Evolutionary conservation across 2,329 filamentous ascomycete species (phyloP).

Genomic region (Colletotrichum horii): DNA sequence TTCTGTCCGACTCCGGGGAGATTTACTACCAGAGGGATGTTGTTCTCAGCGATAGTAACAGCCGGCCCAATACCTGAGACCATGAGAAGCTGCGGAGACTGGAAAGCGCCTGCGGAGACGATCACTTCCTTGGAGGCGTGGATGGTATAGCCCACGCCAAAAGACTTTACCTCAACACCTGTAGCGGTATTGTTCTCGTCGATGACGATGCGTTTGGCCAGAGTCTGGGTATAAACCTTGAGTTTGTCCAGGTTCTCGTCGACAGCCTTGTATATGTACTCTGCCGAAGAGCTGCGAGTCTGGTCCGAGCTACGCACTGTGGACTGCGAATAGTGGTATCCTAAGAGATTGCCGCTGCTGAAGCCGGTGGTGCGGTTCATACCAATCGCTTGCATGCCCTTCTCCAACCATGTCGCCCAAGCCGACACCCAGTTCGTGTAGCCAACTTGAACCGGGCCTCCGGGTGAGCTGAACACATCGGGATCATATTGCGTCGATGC

Average conservation of each 20-base stretch:
- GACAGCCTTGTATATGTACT: constrained; percentile 19
- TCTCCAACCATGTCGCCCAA: constrained; percentile 25
- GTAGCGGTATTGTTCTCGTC: constrained; percentile 41
- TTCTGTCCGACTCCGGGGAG: constrained; percentile 78
- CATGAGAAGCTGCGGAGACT: constrained; percentile 74
- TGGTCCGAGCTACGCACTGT: neutral
- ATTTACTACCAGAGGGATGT: constrained; percentile 51
- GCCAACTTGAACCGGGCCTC: constrained; percentile 30
- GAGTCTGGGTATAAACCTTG: constrained; percentile 43
- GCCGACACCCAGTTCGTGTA: constrained; percentile 28
- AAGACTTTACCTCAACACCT: constrained; percentile 38
- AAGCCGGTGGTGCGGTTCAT: constrained; percentile 39
- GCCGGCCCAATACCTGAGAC: constrained; percentile 57
- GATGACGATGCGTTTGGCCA: constrained; percentile 52
- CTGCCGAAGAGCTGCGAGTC: neutral
- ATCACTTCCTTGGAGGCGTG: constrained; percentile 68
- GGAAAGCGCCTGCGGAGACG: constrained; percentile 79
- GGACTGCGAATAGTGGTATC: constrained; percentile 34
- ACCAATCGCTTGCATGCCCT: constrained; percentile 44
- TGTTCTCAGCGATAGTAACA: constrained; percentile 38
- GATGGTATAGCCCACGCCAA: constrained; percentile 20
- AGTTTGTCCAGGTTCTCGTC: constrained; percentile 31
- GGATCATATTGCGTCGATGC: constrained; percentile 29
- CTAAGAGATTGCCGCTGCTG: constrained; percentile 44
- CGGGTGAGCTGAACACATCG: constrained; percentile 27